Base-by-base conservation (phyloP, 2,329 filamentous ascomycete species). In the Fusarium palustre region DNA sequence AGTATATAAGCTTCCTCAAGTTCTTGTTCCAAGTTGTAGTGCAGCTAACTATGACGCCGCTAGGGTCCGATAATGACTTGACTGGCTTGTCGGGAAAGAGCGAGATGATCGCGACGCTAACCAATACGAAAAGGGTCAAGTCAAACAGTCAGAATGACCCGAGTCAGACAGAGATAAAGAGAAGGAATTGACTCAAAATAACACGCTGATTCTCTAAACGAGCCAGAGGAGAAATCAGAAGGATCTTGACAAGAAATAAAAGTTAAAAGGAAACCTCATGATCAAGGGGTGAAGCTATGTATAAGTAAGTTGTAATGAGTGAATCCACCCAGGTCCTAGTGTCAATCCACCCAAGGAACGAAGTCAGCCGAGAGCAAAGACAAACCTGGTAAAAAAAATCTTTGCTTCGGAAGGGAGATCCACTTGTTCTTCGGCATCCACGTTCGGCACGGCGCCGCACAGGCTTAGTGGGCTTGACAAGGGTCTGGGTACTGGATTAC, bases 21-120 rank as follows among this genome's bases (percentile, higher is more conserved):
- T 58, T 53, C 31, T 49, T 31, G 61, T 22, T 55, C 30, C 43
- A 22, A 52, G 52, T 41, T 55, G 61, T 59, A 69, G 50, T 16
- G 33, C 34, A 28, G 24, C 48, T 20, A 52, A 52, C 64, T 72
- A 74, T 74, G 72, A 74, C 72, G 72, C 66, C 72, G 72, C 66
- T 73, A 59, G 53, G 38, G 58, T 49, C 42, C 34, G 58, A 57
- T 49, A 48, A 61, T 28, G 59, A 22, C 22, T 49, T 33, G 58
- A 22, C 31, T 49, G 38, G 55, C 36, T 46, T 52, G 42, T 47
- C 43, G 56, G 61, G 24, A 47, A 46, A 59, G 34, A 18, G 45
- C 41, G 49, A 63, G 49, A 38, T 15, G 33, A 47, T 71, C 50
- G 63, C 55, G 52, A 65, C 67, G 67, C 67, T 70, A 70, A 31